A percentile compares a stretch with the other conserved stretches of the same genome.
Evolutionary conservation across 2,329 filamentous ascomycete species (phyloP).

Genomic region (Peltaster fructicola): DNA sequence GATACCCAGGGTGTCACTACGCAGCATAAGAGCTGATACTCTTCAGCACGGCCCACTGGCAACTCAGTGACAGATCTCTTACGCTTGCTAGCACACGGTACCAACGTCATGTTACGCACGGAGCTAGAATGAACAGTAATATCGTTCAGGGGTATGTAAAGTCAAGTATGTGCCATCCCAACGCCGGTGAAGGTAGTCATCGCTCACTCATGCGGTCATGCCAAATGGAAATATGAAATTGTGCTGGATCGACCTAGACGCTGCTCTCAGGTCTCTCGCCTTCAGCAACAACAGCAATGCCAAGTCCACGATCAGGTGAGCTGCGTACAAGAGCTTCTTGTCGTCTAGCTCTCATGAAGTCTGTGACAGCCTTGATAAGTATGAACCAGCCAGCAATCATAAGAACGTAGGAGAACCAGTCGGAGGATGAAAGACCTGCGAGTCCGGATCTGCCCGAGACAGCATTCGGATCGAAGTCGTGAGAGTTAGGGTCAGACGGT

Average conservation of each 20-base stretch:
- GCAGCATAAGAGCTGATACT: too few relatives aligned
- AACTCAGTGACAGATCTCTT: too few relatives aligned
- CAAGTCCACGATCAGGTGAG: conserved; percentile 75
- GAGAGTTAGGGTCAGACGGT: conserved; percentile 74
- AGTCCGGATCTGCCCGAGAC: conserved; percentile 31
- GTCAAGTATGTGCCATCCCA: too few relatives aligned
- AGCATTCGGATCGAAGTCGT: conserved; percentile 64
- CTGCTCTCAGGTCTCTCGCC: conserved; percentile 59
- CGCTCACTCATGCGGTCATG: too few relatives aligned
- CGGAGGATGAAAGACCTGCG: conserved; percentile 48
- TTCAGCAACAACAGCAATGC: conserved; percentile 69
- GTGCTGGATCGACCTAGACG: conserved; percentile 20
- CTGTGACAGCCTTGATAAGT: conserved; percentile 78
- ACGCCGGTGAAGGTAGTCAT: too few relatives aligned
- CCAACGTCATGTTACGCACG: too few relatives aligned
- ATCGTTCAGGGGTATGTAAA: too few relatives aligned
- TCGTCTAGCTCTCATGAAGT: conserved; percentile 71
- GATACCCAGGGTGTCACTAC: too few relatives aligned
- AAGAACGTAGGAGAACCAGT: conserved; percentile 79
- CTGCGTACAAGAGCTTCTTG: conserved; percentile 89
- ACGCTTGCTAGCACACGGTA: too few relatives aligned
- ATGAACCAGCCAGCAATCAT: conserved; percentile 99
- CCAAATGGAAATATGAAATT: not conserved
- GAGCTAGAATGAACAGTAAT: too few relatives aligned
- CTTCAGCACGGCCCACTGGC: too few relatives aligned